Evolutionary conservation across 306 rosid genomes (phyloP).

Genomic region (Prunus persica): Prunus_persica_NCBIv2 NC_034009.1:12745501-12746000

Average conservation of each 20-base stretch:
- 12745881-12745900: too few species aligned
- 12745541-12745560: conserved; percentile 11
- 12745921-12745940: too few species aligned
- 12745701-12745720: neutral
- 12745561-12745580: conserved; percentile 22
- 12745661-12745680: neutral
- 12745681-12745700: neutral
- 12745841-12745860: too few species aligned
- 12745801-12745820: neutral
- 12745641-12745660: neutral
- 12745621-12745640: neutral
- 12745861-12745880: too few species aligned
- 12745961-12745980: too few species aligned
- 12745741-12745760: neutral
- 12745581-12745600: neutral
- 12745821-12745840: neutral
- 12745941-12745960: too few species aligned
- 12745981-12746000: too few species aligned
- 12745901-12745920: too few species aligned
- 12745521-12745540: conserved; percentile 21
- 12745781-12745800: neutral
- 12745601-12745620: neutral
- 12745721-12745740: neutral
- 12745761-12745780: neutral
- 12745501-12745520: conserved; percentile 17